Evolutionary conservation across 164 flowering plant genomes (phyloP), one percentile per base, ranked within the genome.

Genomic region (Vitis cinerea): DNA sequence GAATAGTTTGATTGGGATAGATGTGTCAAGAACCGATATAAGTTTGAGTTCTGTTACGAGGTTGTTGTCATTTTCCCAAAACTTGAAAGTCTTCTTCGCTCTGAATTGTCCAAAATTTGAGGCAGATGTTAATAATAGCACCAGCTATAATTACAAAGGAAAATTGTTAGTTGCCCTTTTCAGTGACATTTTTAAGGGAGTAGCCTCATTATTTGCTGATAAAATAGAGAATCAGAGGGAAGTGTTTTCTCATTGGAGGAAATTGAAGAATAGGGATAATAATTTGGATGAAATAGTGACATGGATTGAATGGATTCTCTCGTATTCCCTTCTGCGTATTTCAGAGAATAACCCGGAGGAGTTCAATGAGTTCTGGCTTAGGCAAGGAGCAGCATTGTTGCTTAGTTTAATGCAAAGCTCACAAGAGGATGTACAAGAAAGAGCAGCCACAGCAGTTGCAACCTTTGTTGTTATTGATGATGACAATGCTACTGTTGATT

Each of bases 361-460:
- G 10, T 73, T 89, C 67, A 93, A 93, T 74, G 64, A 72, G 64
- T 92, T 96, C 69, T 96, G 99, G 99, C 84, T 96, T 29, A 86
- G 74, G 66, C 97, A 96, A 78, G 98, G 98, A 23, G 91, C 97
- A 50, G 48, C 83, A 14, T 55, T 96, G 67, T 83, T 96, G 77
- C 88, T 93, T 16, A 85, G 83, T 78, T 79, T 96, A 73, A 85
- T 89, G 86, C 92, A 88, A 75, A 92, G 98, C 69, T 77, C 78
- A 7, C 95, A 92, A 74, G 97, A 89, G 77, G 98, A 96, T 79
- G 98, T 93, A 71, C 99, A 93, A 77, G 99, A 96, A 78, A 88
- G 94, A 79, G 97, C 99, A 63, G 99, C 98, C 10, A 89, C 95
- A 3, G 99, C 97, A 50, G 88, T 96, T 72, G 97, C 99, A 65